These are phyloP conservation scores for Neurospora discreta DNA, from an alignment of 495 filamentous ascomycete genomes.

Conservation along the genomic window DNA sequence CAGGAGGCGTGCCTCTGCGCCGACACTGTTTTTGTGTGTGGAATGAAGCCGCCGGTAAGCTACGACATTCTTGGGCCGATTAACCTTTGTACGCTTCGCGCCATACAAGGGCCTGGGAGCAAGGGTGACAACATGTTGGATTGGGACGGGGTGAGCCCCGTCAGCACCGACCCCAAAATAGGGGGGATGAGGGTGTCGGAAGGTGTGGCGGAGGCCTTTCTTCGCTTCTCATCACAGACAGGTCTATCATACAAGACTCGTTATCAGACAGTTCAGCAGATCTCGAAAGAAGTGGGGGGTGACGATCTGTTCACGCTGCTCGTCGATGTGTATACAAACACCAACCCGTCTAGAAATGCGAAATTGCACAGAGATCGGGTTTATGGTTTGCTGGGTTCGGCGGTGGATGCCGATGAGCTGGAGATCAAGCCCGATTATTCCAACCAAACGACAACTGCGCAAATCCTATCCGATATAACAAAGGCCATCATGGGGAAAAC, in stretches of 20 bases:
- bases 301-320: neutral
- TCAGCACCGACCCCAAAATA: neutral
- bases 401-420: slow-evolving; percentile 4
- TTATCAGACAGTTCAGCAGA: neutral
- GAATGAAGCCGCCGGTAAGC: neutral
- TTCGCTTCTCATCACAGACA: no score
- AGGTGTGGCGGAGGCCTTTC: no score
- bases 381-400: slow-evolving; percentile 7
- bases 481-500: slow-evolving; percentile 2
- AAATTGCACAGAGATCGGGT: slow-evolving; percentile 4
- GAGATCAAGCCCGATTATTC: slow-evolving; percentile 3
- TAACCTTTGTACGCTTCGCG: fast-evolving
- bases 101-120: neutral
- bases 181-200: neutral
- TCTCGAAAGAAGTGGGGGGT: neutral
- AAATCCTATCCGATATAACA: neutral
- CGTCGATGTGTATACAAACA: neutral
- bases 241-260: fast-evolving
- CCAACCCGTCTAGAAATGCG: neutral
- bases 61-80: neutral
- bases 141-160: neutral
- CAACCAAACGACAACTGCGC: neutral
- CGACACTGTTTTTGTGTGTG: slow-evolving; percentile 15
- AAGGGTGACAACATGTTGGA: neutral
- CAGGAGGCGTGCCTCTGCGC: slow-evolving; percentile 16